Conservation (phyloP, 169 alveolate species). For the Eimeria tenella region DNA sequence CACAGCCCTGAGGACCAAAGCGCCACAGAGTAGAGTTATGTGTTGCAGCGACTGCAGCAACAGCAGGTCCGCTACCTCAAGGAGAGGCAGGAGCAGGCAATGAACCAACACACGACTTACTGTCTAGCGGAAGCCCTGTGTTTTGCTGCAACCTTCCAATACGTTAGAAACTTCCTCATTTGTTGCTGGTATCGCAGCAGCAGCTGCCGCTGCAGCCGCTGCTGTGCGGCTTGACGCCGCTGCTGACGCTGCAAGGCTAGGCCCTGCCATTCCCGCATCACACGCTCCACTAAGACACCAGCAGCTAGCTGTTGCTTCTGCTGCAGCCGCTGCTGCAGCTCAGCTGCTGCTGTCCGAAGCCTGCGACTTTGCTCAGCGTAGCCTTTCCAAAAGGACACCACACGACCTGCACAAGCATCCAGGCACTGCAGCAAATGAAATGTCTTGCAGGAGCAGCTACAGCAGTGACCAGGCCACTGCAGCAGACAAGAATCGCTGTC, state of each 20-base stretch:
- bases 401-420: constrained; percentile 38
- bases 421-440: not conserved
- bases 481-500: not conserved
- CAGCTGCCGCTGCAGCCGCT: constrained; percentile 61
- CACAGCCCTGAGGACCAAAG: constrained; percentile 27
- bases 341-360: constrained; percentile 24
- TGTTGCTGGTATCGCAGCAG: constrained; percentile 44
- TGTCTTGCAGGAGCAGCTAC: not conserved
- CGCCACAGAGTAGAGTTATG: not conserved
- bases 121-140: constrained; percentile 49
- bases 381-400: not conserved
- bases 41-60: constrained; percentile 12
- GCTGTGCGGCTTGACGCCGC: constrained; percentile 53
- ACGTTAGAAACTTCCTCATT: not conserved
- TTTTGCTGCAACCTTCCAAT: constrained; percentile 50
- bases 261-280: constrained; percentile 4
- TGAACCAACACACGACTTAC: not conserved
- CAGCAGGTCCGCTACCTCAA: not conserved
- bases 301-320: constrained; percentile 25
- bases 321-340: not conserved
- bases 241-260: constrained; percentile 54
- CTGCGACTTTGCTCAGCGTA: constrained; percentile 23
- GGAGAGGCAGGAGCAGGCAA: not conserved
- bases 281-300: constrained; percentile 12
- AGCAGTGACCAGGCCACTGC: not conserved